A percentile compares a stretch with the other conserved stretches of the same genome.
Conservation (phyloP, 345 rosid species). For the rapeseed (Brassica napus) region DNA sequence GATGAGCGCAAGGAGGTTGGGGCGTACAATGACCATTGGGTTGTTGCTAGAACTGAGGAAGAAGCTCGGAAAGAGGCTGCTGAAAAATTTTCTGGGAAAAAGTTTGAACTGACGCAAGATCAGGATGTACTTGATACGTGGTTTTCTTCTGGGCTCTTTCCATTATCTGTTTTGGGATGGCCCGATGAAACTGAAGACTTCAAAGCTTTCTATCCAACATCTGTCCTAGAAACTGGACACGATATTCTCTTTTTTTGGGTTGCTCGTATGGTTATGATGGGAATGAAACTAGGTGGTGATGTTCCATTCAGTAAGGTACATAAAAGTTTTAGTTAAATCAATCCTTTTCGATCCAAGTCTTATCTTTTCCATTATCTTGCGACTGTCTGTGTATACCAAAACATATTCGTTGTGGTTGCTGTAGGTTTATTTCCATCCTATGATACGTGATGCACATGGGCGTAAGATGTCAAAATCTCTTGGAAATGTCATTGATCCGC, state of each 20-base stretch:
- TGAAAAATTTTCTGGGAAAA: constrained; percentile 61
- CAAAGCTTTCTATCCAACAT: constrained; percentile 83
- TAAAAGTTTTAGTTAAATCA: neutral
- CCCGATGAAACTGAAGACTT: constrained; percentile 88
- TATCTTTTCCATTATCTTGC: too few relatives aligned
- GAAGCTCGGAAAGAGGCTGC: constrained; percentile 65
- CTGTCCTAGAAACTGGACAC: constrained; percentile 94
- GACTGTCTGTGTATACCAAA: neutral
- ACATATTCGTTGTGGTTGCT: neutral
- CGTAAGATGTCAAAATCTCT: constrained; percentile 94
- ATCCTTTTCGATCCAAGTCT: neutral
- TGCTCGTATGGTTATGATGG: constrained; percentile 96
- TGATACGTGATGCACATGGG: constrained; percentile 97
- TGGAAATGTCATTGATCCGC: constrained; percentile 93
- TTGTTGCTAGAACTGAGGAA: constrained; percentile 71
- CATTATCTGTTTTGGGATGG: constrained; percentile 86
- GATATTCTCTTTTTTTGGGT: constrained; percentile 98
- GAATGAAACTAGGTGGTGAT: constrained; percentile 77
- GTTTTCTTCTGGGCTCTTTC: constrained; percentile 78
- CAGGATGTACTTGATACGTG: constrained; percentile 59
- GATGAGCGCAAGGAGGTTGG: constrained; percentile 76
- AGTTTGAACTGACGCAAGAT: constrained; percentile 72
- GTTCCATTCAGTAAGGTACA: constrained; percentile 84
- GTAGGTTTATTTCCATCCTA: constrained; percentile 93
- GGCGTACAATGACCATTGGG: constrained; percentile 80